Percentiles rank a stretch among this genome's conserved stretches.
Evolutionary conservation across 225 moss, liverwort and hornwort genomes (phyloP).

Genomic region (Physcomitrellopsis africana): DNA sequence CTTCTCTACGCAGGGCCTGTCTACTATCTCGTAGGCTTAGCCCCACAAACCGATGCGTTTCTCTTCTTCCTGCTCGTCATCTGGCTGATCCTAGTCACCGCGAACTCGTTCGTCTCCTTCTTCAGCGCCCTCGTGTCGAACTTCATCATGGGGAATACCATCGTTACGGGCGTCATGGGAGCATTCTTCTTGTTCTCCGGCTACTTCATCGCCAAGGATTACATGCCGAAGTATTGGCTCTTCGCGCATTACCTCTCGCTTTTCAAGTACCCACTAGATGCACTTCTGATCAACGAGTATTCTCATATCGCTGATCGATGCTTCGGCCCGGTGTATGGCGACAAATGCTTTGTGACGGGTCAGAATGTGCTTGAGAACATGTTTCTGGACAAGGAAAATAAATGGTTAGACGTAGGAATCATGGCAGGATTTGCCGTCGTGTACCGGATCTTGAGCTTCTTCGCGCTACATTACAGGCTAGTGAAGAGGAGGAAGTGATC

Average conservation of each 20-base stretch:
- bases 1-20: constrained; percentile 52
- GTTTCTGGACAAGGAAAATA: constrained; percentile 47
- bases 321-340: constrained; percentile 44
- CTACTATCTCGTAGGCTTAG: constrained; percentile 70
- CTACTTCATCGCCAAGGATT: constrained; percentile 78
- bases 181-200: constrained; percentile 89
- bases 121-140: constrained; percentile 77
- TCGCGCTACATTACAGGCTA: constrained; percentile 55
- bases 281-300: constrained; percentile 80
- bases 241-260: constrained; percentile 74
- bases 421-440: constrained; percentile 53
- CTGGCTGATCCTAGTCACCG: constrained; percentile 73
- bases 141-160: constrained; percentile 73
- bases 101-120: constrained; percentile 81
- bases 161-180: constrained; percentile 77
- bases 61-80: constrained; percentile 66
- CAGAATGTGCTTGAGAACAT: constrained; percentile 48
- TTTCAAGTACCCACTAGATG: constrained; percentile 81
- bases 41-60: constrained; percentile 48
- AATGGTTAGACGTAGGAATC: constrained; percentile 70
- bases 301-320: constrained; percentile 48
- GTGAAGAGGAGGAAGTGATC: constrained; percentile 58
- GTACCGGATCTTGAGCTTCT: constrained; percentile 62
- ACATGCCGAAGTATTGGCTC: constrained; percentile 68
- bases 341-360: constrained; percentile 53